These are phyloP conservation scores for Acanthamoeba triangularis DNA, from an alignment of 208 protist genomes.

Conservation along the genomic window DNA sequence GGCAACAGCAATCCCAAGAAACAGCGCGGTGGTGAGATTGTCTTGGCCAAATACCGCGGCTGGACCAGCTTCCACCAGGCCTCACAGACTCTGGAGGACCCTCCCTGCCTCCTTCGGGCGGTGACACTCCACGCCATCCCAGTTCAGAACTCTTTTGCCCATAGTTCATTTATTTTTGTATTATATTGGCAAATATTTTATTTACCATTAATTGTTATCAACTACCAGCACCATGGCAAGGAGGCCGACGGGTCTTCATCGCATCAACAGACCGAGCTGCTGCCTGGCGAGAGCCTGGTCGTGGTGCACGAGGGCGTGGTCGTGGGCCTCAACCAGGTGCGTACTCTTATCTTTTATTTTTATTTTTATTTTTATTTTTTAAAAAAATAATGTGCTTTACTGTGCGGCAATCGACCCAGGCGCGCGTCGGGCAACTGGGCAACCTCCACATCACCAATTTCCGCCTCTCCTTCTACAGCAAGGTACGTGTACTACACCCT, in stretches of 20 bases:
- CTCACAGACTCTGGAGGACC: too few relatives aligned
- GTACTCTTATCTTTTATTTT: background rate
- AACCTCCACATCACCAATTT: background rate
- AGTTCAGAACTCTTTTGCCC: too few relatives aligned
- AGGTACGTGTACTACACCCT: background rate
- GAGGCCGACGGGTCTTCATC: background rate
- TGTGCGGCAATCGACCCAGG: background rate
- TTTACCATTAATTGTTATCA: background rate
- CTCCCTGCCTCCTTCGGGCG: too few relatives aligned
- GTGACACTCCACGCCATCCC: too few relatives aligned
- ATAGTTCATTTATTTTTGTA: background rate
- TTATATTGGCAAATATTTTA: background rate
- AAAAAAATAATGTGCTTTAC: background rate
- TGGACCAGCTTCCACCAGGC: too few relatives aligned
- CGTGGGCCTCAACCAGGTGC: constrained; percentile 4
- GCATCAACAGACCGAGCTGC: background rate
- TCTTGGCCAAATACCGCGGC: too few relatives aligned
- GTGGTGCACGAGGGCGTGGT: background rate
- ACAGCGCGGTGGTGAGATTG: too few relatives aligned
- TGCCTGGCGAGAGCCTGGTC: constrained; percentile 1
- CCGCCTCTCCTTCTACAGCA: background rate
- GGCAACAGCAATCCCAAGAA: too few relatives aligned
- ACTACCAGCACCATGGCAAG: background rate
- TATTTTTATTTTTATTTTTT: background rate
- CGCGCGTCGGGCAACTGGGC: background rate